A percentile compares a stretch with the other conserved stretches of the same genome.
These are phyloP conservation scores for Colletotrichum chlorophyti DNA, from an alignment of 2,329 filamentous ascomycete genomes.

Conservation along the genomic window DNA sequence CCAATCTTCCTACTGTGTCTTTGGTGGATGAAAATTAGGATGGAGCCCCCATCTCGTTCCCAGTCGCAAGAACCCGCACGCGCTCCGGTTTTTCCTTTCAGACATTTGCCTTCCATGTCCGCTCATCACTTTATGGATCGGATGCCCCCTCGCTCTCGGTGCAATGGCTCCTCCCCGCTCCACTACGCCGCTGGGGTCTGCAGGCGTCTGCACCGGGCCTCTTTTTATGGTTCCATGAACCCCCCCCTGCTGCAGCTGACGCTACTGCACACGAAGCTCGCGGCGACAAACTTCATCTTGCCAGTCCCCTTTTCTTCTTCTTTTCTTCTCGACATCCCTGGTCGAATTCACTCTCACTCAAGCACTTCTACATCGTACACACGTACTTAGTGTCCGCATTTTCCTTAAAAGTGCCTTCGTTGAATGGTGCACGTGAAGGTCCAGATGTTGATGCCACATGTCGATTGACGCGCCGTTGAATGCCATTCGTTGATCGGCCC, in stretches of 20 bases:
- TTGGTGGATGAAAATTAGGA: too few relatives aligned
- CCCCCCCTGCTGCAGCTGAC: slow-evolving; percentile 19
- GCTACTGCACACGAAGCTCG: slow-evolving; percentile 24
- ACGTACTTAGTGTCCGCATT: too few relatives aligned
- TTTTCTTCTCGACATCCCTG: not conserved
- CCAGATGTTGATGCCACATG: too few relatives aligned
- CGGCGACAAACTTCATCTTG: slow-evolving; percentile 18
- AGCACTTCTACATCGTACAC: too few relatives aligned
- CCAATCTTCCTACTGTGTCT: too few relatives aligned
- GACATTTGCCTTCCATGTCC: not conserved
- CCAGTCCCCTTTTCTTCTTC: not conserved
- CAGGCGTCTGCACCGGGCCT: slow-evolving; percentile 26
- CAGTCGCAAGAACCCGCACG: slow-evolving; percentile 1
- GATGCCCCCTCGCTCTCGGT: not conserved
- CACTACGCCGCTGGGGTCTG: slow-evolving; percentile 3
- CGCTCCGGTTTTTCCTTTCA: not conserved
- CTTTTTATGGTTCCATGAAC: slow-evolving; percentile 25
- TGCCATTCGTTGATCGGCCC: too few relatives aligned
- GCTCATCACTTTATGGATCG: slow-evolving; percentile 4
- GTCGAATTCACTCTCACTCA: not conserved
- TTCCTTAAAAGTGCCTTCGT: not conserved
- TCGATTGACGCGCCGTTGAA: too few relatives aligned
- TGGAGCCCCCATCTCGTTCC: slow-evolving; percentile 3
- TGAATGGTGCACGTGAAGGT: too few relatives aligned
- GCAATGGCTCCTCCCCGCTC: not conserved